A percentile compares a stretch with the other conserved stretches of the same genome.
phyloP scores from a whole-genome alignment of 345 rosid genomes.

The Corchorus olitorius region DNA sequence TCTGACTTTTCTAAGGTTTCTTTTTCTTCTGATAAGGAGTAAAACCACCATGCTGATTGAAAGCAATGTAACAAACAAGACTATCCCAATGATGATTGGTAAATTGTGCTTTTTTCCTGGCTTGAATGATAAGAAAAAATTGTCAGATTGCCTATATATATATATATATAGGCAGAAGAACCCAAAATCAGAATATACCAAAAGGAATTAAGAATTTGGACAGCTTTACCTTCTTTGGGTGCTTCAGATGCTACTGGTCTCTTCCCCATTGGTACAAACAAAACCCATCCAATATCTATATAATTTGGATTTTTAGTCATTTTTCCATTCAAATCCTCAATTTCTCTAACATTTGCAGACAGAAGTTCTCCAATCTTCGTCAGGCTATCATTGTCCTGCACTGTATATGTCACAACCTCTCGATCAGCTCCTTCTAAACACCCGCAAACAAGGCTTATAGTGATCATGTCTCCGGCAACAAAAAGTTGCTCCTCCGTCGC shows the following conservation, averaged over 20 bases:
- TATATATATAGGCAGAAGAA: not conserved
- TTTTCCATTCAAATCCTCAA: conserved; percentile 21
- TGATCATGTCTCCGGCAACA: conserved; percentile 19
- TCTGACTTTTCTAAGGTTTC: conserved; percentile 9
- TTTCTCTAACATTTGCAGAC: conserved; percentile 24
- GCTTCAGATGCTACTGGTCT: conserved; percentile 1
- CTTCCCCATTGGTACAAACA: conserved; percentile 33
- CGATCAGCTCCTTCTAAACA: conserved; percentile 28
- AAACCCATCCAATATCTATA: conserved; percentile 35
- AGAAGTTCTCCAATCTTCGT: conserved; percentile 27
- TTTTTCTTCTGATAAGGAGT: conserved; percentile 23
- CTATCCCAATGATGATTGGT: conserved; percentile 10
- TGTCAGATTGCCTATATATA: not conserved
- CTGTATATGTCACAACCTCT: conserved; percentile 32
- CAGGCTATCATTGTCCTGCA: conserved; percentile 34
- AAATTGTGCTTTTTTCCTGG: conserved; percentile 22
- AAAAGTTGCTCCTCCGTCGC: conserved; percentile 16
- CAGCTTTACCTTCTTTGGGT: conserved; percentile 24
- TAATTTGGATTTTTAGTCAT: conserved; percentile 28
- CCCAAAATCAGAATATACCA: not conserved
- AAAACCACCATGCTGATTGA: conserved; percentile 18
- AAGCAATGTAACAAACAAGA: conserved; percentile 24
- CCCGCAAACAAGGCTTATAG: conserved; percentile 31
- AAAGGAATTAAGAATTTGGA: not conserved
- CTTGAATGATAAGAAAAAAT: not conserved